Percentiles rank a stretch among this genome's conserved stretches.
Evolutionary conservation across 108 stramenopile genomes (phyloP).

Genomic region (Nannochloropsis salina): DNA sequence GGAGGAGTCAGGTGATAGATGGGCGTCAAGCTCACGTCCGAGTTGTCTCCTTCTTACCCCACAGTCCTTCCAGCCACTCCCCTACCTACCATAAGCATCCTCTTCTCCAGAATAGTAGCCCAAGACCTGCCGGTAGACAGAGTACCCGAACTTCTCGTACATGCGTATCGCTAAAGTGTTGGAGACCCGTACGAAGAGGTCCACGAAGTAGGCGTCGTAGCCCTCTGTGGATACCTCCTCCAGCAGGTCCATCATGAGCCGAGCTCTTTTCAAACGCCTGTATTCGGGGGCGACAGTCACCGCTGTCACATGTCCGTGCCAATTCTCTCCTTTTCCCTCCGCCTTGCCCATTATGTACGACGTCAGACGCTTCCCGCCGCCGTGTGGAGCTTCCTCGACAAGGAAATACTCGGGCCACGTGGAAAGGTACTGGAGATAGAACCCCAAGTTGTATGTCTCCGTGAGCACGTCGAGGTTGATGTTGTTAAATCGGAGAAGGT

Average conservation of each 20-base stretch:
- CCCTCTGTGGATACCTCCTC: constrained; percentile 57
- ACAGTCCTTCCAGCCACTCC: background rate
- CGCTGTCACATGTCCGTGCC: constrained; percentile 98
- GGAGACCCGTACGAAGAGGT: constrained; percentile 88
- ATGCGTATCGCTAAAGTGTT: constrained; percentile 89
- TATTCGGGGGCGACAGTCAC: constrained; percentile 90
- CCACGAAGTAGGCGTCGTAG: constrained; percentile 85
- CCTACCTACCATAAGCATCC: constrained; percentile 58
- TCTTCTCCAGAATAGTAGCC: constrained; percentile 79
- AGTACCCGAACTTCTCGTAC: constrained; percentile 91
- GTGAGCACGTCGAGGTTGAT: constrained; percentile 91
- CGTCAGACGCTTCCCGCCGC: background rate
- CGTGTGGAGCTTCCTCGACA: constrained; percentile 31
- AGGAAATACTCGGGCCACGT: constrained; percentile 88
- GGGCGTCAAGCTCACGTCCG: too few relatives aligned
- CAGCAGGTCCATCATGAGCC: constrained; percentile 85
- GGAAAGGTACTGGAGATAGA: constrained; percentile 86
- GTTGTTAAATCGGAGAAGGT: constrained; percentile 93
- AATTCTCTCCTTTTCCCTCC: constrained; percentile 80
- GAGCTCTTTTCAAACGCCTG: constrained; percentile 67
- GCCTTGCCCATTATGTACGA: constrained; percentile 59
- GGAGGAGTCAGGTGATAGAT: constrained; percentile 24
- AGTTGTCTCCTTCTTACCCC: too few relatives aligned
- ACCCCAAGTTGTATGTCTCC: constrained; percentile 79
- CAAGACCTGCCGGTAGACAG: constrained; percentile 73